Conservation (phyloP, 257 asterid species). For the Plectranthus barbatus region DNA sequence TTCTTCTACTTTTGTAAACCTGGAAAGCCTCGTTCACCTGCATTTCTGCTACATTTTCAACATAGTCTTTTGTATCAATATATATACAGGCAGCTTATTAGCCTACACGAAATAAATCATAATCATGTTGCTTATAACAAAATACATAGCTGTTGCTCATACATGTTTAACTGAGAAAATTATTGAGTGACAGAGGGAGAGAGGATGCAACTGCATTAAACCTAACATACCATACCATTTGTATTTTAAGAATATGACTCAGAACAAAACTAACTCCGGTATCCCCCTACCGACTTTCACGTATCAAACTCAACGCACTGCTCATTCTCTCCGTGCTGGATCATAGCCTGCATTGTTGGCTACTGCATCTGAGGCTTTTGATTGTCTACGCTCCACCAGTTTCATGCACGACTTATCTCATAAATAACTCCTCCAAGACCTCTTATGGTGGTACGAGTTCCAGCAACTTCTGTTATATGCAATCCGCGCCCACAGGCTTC, state of each 20-base stretch:
- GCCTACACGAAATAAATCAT: not conserved
- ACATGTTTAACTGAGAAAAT: not conserved
- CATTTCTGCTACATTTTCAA: not conserved
- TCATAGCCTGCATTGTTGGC: not conserved
- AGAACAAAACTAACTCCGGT: not conserved
- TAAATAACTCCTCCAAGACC: constrained; percentile 72
- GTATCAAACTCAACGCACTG: not conserved
- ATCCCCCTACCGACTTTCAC: not conserved
- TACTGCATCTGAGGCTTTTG: not conserved
- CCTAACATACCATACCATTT: not conserved
- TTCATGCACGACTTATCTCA: constrained; percentile 39
- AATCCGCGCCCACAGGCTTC: constrained; percentile 73
- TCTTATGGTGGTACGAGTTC: constrained; percentile 51
- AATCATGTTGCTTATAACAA: not conserved
- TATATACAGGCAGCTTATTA: not conserved
- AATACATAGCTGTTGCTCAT: too few species aligned
- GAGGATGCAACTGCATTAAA: not conserved
- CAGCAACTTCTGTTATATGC: constrained; percentile 53
- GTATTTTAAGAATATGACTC: not conserved
- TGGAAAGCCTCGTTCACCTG: not conserved
- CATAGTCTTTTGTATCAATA: not conserved
- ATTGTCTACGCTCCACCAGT: not conserved
- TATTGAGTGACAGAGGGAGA: not conserved
- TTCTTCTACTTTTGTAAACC: not conserved
- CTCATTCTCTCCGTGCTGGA: not conserved